Evolutionary conservation across 495 filamentous ascomycete species (phyloP).

Genomic region (Astrothelium subdiscretum): DNA sequence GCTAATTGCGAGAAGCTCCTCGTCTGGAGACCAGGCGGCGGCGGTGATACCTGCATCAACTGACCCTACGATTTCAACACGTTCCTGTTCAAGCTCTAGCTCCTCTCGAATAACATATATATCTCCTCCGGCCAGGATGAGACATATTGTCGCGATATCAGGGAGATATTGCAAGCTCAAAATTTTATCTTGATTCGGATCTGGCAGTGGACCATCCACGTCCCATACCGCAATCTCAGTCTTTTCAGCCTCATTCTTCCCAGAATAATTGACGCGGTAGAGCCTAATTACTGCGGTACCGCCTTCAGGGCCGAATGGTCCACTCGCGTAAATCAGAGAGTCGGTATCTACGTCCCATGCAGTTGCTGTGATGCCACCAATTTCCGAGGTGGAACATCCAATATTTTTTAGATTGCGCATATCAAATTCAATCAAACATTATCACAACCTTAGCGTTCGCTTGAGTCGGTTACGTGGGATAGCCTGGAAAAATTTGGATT

Average conservation of each 20-base stretch:
- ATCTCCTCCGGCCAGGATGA: conserved; percentile 84
- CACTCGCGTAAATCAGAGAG: conserved; percentile 21
- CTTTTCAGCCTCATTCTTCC: conserved; percentile 8
- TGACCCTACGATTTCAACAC: conserved; percentile 88
- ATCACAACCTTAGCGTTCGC: background rate
- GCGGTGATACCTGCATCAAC: conserved; percentile 83
- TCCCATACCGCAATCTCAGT: conserved; percentile 70
- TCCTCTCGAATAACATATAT: conserved; percentile 75
- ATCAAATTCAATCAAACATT: background rate
- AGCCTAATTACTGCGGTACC: conserved; percentile 25
- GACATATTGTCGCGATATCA: conserved; percentile 60
- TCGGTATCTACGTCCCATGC: conserved; percentile 24
- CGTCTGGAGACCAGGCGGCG: conserved; percentile 90
- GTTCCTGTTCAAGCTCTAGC: conserved; percentile 52
- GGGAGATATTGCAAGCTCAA: conserved; percentile 72
- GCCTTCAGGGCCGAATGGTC: conserved; percentile 21
- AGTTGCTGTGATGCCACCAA: conserved; percentile 23
- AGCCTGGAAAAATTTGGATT: too few relatives aligned
- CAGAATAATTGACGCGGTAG: conserved; percentile 15
- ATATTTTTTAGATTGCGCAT: conserved; percentile 31
- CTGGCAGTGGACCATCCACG: conserved; percentile 57
- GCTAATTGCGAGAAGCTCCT: conserved; percentile 73
- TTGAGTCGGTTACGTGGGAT: too few relatives aligned
- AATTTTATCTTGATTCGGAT: conserved; percentile 58
- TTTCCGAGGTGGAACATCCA: conserved; percentile 14